phyloP scores from a whole-genome alignment of 495 filamentous ascomycete genomes.

The Penicillium tannophilum region DNA sequence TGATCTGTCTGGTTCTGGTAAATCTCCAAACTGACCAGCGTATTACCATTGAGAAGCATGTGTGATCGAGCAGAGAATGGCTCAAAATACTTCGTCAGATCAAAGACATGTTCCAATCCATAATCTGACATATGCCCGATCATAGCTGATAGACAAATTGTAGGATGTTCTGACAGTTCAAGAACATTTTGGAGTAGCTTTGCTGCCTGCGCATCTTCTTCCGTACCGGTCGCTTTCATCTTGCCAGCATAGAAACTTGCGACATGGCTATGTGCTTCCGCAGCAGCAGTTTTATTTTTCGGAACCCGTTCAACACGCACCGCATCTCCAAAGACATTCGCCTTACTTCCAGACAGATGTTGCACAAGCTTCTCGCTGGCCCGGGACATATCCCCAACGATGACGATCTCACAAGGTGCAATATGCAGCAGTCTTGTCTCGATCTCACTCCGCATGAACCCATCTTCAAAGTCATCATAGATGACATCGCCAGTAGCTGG shows the following conservation, averaged over 20 bases:
- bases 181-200: slow-evolving; percentile 83
- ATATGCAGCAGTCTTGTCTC: slow-evolving; percentile 94
- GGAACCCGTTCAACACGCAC: slow-evolving; percentile 78
- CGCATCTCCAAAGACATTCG: slow-evolving; percentile 90
- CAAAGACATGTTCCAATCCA: slow-evolving; percentile 93
- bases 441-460: slow-evolving; percentile 97
- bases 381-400: slow-evolving; percentile 89
- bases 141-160: slow-evolving; percentile 93
- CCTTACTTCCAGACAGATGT: slow-evolving; percentile 84
- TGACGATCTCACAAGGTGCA: slow-evolving; percentile 93
- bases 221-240: slow-evolving; percentile 60
- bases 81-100: slow-evolving; percentile 96
- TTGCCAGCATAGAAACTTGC: slow-evolving; percentile 92
- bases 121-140: slow-evolving; percentile 94
- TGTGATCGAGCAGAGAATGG: slow-evolving; percentile 92
- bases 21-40: slow-evolving; percentile 88
- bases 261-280: slow-evolving; percentile 84
- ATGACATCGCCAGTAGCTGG: slow-evolving; percentile 95
- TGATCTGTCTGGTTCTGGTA: slow-evolving; percentile 95
- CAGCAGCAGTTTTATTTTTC: slow-evolving; percentile 78
- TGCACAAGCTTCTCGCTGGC: slow-evolving; percentile 91
- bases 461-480: slow-evolving; percentile 95
- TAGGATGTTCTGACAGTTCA: slow-evolving; percentile 81
- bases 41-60: slow-evolving; percentile 97
- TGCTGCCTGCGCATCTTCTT: slow-evolving; percentile 51